Conservation (phyloP, 768 basidiomycete genomes). For the Xerocomellus amylosporus region DNA sequence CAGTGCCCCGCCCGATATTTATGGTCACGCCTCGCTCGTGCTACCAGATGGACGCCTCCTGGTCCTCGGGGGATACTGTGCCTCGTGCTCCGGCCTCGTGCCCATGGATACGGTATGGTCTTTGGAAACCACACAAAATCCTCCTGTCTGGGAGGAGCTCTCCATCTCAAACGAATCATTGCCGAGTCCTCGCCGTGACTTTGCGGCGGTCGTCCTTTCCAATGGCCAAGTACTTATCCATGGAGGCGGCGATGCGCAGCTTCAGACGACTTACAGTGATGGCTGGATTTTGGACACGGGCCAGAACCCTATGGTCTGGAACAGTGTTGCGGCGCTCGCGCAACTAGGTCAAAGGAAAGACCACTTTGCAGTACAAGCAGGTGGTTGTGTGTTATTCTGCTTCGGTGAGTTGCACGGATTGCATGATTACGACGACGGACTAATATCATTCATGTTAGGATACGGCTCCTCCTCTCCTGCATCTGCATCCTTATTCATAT, state of each 20-base stretch:
- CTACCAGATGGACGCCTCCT: constrained; percentile 66
- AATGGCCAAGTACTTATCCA: constrained; percentile 66
- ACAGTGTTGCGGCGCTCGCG: constrained; percentile 44
- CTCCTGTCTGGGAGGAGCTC: constrained; percentile 49
- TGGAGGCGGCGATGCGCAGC: constrained; percentile 64
- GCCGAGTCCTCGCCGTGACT: constrained; percentile 61
- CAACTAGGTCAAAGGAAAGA: constrained; percentile 66
- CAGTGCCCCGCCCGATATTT: constrained; percentile 63
- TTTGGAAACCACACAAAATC: constrained; percentile 52
- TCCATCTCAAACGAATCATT: constrained; percentile 39
- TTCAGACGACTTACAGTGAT: constrained; percentile 55
- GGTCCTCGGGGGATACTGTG: constrained; percentile 70
- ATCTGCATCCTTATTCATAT: constrained; percentile 54
- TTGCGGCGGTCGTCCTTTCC: constrained; percentile 50
- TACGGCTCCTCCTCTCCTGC: constrained; percentile 39
- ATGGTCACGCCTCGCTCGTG: constrained; percentile 71
- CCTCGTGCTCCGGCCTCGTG: constrained; percentile 45
- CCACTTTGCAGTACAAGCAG: constrained; percentile 66
- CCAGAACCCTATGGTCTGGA: constrained; percentile 60
- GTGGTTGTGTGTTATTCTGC: constrained; percentile 66
- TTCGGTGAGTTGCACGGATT: constrained; percentile 55
- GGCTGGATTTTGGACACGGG: constrained; percentile 70
- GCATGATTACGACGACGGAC: not conserved
- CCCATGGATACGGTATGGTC: constrained; percentile 61
- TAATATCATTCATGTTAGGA: constrained; percentile 26